Percentiles rank a stretch among this genome's conserved stretches.
Evolutionary conservation across 164 flowering plant genomes (phyloP).

Genomic region (Piper betle): DNA sequence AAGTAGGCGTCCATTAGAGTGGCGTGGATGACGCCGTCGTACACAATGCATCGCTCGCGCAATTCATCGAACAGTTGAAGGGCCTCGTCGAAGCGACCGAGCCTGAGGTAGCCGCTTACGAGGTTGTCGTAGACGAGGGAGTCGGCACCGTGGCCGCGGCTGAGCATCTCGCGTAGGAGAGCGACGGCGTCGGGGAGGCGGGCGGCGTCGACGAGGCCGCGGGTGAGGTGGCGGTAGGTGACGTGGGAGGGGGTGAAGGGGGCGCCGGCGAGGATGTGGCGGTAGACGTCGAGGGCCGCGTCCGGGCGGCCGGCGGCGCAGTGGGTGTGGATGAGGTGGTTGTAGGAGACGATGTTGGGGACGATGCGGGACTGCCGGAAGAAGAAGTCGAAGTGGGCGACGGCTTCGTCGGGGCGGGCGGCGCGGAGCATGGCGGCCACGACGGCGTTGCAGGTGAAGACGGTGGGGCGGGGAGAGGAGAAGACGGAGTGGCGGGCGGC

Average conservation of each 20-base stretch:
- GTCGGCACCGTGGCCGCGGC: conserved; percentile 69
- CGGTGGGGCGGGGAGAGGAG: conserved; percentile 25
- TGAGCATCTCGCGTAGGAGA: conserved; percentile 62
- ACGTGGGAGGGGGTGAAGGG: conserved; percentile 60
- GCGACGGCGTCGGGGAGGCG: conserved; percentile 50
- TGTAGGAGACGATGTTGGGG: conserved; percentile 69
- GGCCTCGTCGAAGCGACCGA: conserved; percentile 49
- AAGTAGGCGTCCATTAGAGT: conserved; percentile 74
- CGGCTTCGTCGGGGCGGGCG: conserved; percentile 45
- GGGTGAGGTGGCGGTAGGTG: conserved; percentile 59
- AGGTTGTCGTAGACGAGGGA: conserved; percentile 61
- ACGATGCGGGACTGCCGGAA: conserved; percentile 42
- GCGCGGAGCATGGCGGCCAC: conserved; percentile 69
- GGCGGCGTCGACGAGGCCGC: conserved; percentile 51
- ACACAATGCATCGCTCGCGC: conserved; percentile 55
- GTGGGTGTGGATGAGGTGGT: conserved; percentile 48
- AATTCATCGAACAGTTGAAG: conserved; percentile 70
- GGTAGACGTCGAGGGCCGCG: conserved; percentile 33
- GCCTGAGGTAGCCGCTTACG: conserved; percentile 42
- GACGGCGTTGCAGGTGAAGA: conserved; percentile 46
- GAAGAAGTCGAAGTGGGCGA: conserved; percentile 51
- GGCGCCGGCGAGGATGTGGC: conserved; percentile 40
- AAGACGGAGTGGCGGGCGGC: conserved; percentile 56
- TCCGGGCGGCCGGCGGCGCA: conserved; percentile 52
- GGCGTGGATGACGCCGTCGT: conserved; percentile 70